Evolutionary conservation across 768 basidiomycete genomes (phyloP), one percentile per base, ranked within the genome.

Genomic region (Suillus decipiens): DNA sequence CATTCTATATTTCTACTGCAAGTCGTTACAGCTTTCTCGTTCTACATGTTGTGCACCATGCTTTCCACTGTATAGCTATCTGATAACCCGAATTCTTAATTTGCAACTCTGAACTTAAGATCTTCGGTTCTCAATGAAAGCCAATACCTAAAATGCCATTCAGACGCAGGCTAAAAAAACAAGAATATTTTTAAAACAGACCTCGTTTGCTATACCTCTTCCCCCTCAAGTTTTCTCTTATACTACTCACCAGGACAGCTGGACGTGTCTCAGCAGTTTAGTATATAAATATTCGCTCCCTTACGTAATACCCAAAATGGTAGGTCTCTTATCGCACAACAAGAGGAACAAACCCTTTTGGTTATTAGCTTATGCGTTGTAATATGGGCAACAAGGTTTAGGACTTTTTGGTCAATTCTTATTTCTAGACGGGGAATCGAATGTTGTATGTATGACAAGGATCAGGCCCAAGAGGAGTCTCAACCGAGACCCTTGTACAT

Each of bases 371-470:
- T 72, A 64, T 72, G 28, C 28, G 39, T n/a, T 24, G 51, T 11
- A 51, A 28, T 50, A 50, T 5, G 19, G 33, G 19, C 12, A 19
- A 53, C 51, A 53, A 53, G 19, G 51, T 34, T 28, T 28, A 28
- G 28, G 28, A 28, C 28, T 3, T 28, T 28, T 28, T 34, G 51
- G 33, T 5, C 28, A n/a, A 14, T 47, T 47, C 37, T 53, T 43
- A 51, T 59, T n/a, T 34, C 47, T 59, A 14, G 36, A 50, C 28
- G 42, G 28, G 31, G 17, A 48, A 28, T 24, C 12, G 31, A 53
- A n/a, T 53, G 51, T 53, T 53, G 54, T 56, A 19, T 33, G 50
- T 61, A 61, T 64, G 66, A 73, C 68, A 73, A 73, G 61, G 57
- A 15, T n/a, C 51, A 53, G 24, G 24, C 48, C 22, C 8, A 28